phyloP scores from a whole-genome alignment of 192 early-diverging fungal species.

The Lobosporangium transversale region DNA sequence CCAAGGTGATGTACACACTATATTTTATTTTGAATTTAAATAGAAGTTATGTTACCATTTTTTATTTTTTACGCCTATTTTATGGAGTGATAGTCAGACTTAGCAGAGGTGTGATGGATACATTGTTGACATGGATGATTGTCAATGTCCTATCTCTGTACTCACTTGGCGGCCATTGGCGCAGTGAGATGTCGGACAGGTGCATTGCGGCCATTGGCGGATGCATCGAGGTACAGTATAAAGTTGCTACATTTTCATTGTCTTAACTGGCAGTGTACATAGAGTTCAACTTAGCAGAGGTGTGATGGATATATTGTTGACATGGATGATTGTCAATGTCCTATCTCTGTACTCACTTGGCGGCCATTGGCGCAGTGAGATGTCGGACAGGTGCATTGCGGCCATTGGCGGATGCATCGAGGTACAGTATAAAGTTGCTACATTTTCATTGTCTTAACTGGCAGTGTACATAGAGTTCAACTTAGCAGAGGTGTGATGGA shows the following conservation, averaged over 20 bases:
- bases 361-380: conserved; percentile 20
- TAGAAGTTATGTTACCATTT: no score
- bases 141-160: conserved; percentile 22
- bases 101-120: conserved; percentile 16
- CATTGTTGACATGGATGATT: not conserved
- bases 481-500: conserved; percentile 20
- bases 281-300: conserved; percentile 12
- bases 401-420: conserved; percentile 15
- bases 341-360: conserved; percentile 25
- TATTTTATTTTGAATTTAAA: no score
- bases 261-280: not conserved
- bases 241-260: not conserved
- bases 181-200: conserved; percentile 12
- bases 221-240: not conserved
- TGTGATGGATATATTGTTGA: conserved; percentile 9
- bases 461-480: not conserved
- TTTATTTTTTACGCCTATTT: no score
- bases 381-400: conserved; percentile 8
- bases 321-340: conserved; percentile 5
- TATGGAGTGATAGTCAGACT: no score
- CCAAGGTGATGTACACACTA: no score
- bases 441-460: not conserved
- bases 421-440: conserved; percentile 9
- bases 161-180: conserved; percentile 20
- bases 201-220: not conserved